phyloP scores from a whole-genome alignment of 495 filamentous ascomycete species.

The Apodospora peruviana region DNA sequence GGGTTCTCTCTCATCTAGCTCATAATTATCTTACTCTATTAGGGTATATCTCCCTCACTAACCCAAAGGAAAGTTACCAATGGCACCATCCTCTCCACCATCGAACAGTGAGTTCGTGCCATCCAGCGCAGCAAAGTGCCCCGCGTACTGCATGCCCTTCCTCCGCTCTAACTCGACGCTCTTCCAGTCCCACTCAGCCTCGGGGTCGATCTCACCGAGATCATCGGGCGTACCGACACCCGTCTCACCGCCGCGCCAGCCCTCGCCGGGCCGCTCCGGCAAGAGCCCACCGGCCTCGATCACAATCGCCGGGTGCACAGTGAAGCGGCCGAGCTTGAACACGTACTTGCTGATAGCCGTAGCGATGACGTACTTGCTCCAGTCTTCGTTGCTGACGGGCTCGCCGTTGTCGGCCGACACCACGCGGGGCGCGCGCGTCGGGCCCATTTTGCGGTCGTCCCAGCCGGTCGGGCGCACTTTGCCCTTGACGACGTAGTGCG shows the following conservation, averaged over 20 bases:
- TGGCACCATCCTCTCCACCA: slow-evolving; percentile 39
- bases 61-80: slow-evolving; percentile 42
- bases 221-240: slow-evolving; percentile 29
- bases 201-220: slow-evolving; percentile 16
- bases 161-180: slow-evolving; percentile 38
- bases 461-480: slow-evolving; percentile 42
- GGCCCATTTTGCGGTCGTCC: slow-evolving; percentile 19
- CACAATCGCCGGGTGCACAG: slow-evolving; percentile 74
- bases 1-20: no score
- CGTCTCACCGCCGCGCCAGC: slow-evolving; percentile 39
- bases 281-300: slow-evolving; percentile 64
- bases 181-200: slow-evolving; percentile 44
- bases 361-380: slow-evolving; percentile 57
- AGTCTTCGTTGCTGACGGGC: slow-evolving; percentile 44
- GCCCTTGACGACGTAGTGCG: slow-evolving; percentile 53
- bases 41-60: no score
- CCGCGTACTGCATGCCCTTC: slow-evolving; percentile 42
- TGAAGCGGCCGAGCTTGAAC: slow-evolving; percentile 80
- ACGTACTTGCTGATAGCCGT: slow-evolving; percentile 82
- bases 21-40: no score
- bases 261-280: slow-evolving; percentile 47
- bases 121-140: slow-evolving; percentile 48
- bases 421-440: slow-evolving; percentile 14
- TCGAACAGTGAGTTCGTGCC: slow-evolving; percentile 42
- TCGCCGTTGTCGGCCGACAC: slow-evolving; percentile 29